Conservation (phyloP, 371 early-diverging fungal species). For the Cokeromyces recurvatus region DNA sequence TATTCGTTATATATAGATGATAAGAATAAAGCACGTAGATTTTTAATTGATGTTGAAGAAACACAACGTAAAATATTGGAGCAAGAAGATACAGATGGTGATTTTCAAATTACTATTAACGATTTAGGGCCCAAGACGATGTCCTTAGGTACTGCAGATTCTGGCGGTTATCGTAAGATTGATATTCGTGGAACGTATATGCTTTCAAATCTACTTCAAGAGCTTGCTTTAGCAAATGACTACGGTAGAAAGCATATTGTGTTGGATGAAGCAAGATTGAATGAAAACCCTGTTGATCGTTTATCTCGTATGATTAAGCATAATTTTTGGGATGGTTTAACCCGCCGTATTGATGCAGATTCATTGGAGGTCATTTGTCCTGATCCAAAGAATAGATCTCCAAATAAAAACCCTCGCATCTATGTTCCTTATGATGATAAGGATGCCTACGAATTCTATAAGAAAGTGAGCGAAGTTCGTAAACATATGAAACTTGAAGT, state of each 20-base stretch:
- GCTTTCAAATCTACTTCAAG: conserved; percentile 92
- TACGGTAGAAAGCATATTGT: conserved; percentile 83
- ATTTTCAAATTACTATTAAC: conserved; percentile 91
- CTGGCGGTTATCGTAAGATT: conserved; percentile 80
- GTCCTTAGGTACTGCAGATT: conserved; percentile 82
- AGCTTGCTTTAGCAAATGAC: conserved; percentile 87
- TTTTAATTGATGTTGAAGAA: conserved; percentile 83
- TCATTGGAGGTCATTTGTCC: conserved; percentile 86
- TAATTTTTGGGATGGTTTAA: conserved; percentile 94
- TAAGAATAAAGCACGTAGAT: conserved; percentile 68
- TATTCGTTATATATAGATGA: conserved; percentile 67
- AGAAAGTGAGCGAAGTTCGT: conserved; percentile 55
- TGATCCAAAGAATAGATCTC: conserved; percentile 89
- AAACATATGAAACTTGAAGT: conserved; percentile 79
- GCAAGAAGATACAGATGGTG: conserved; percentile 95
- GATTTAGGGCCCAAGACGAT: conserved; percentile 92
- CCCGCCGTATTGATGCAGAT: conserved; percentile 89
- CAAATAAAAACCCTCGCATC: conserved; percentile 79
- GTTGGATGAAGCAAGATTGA: conserved; percentile 81
- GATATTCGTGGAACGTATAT: conserved; percentile 94
- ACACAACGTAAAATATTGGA: conserved; percentile 74
- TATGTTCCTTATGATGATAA: conserved; percentile 86
- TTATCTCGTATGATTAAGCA: conserved; percentile 86
- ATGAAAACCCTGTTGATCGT: conserved; percentile 92
- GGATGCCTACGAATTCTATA: conserved; percentile 78